Percentiles rank a stretch among this genome's conserved stretches.
Evolutionary conservation across 2,329 filamentous ascomycete species (phyloP).

Genomic region (Fusarium pininemorale): DNA sequence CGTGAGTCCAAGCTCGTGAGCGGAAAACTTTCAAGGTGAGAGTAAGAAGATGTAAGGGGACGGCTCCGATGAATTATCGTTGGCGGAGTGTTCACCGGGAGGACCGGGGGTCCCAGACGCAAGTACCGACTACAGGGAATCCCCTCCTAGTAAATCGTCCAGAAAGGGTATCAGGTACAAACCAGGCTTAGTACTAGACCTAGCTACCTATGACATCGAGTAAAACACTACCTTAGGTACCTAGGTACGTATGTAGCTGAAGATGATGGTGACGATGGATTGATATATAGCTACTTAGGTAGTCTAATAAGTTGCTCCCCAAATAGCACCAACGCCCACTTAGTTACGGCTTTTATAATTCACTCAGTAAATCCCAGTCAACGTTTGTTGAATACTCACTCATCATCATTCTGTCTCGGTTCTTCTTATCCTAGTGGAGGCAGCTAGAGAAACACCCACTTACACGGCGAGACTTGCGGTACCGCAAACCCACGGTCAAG

Average conservation of each 20-base stretch:
- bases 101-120: background rate
- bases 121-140: conserved; percentile 11
- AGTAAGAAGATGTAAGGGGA: background rate
- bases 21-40: conserved; percentile 6
- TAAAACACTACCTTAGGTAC: background rate
- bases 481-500: conserved; percentile 9
- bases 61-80: conserved; percentile 42
- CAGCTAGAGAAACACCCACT: conserved; percentile 16
- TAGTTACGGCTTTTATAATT: background rate
- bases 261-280: conserved; percentile 17
- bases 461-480: conserved; percentile 26
- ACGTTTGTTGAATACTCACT: background rate
- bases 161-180: conserved; percentile 4
- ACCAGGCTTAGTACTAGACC: background rate
- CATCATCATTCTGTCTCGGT: background rate
- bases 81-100: conserved; percentile 17
- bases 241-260: background rate
- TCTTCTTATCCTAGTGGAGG: conserved; percentile 13
- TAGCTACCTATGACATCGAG: background rate
- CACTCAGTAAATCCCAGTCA: background rate
- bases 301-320: background rate
- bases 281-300: background rate
- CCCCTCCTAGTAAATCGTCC: background rate
- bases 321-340: conserved; percentile 12
- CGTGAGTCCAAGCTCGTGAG: background rate